These are phyloP conservation scores for Mrakia blollopis DNA, from an alignment of 768 basidiomycete species.

Conservation along the genomic window DNA sequence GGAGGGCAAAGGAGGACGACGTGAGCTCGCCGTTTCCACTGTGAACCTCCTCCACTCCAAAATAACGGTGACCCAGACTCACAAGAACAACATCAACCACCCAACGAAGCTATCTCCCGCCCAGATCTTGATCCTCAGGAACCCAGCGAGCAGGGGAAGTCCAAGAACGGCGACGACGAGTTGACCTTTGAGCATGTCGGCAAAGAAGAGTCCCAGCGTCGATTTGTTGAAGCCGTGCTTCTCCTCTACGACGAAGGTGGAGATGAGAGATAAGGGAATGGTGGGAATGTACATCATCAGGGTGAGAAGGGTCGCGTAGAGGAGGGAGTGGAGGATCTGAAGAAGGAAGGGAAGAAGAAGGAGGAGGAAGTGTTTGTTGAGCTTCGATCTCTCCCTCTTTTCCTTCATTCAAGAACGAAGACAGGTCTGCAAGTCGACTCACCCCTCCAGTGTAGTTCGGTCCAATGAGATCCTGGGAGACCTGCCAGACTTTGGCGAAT, in stretches of 20 bases:
- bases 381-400: not conserved
- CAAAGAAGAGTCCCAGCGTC: constrained; percentile 65
- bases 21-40: constrained; percentile 3
- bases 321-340: constrained; percentile 78
- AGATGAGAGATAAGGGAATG: constrained; percentile 73
- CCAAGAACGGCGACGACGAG: constrained; percentile 65
- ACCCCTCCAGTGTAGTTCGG: constrained; percentile 20
- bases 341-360: not conserved
- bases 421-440: not conserved
- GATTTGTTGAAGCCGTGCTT: constrained; percentile 97
- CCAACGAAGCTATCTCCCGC: constrained; percentile 89
- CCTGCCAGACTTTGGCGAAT: constrained; percentile 45
- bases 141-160: constrained; percentile 75
- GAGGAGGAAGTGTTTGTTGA: not conserved
- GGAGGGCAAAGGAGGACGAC: too few species aligned
- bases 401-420: too few species aligned
- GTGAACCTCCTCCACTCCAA: not conserved
- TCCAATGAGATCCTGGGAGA: constrained; percentile 17
- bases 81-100: constrained; percentile 92
- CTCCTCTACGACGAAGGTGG: constrained; percentile 90
- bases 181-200: constrained; percentile 78
- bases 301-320: constrained; percentile 61
- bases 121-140: constrained; percentile 86
- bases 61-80: constrained; percentile 40
- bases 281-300: constrained; percentile 61